Evolutionary conservation across 169 alveolate genomes (phyloP), one percentile per base, ranked within the genome.

Genomic region (Plasmodium vinckei): DNA sequence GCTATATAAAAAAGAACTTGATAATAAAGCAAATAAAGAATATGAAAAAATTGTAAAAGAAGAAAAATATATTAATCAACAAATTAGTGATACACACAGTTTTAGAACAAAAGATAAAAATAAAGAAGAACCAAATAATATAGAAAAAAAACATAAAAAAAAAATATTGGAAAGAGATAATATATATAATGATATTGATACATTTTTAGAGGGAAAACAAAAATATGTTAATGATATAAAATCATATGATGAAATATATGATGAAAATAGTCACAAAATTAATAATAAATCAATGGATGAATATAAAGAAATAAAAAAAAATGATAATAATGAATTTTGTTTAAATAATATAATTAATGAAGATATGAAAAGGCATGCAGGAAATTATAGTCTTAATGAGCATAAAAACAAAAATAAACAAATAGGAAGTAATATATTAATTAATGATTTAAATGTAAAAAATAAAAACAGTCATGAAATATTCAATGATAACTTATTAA

Each of bases 221-320:
- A 59, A 56, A 2, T 82, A 67, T 47, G 47, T 70, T 5, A 82
- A 67, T 27, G 77, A 82, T 54, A 82, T 82, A 5, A 82, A 82
- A n/a, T 82, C 90, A 3, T 82, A 82, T 33, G 84, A 82, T 13
- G 90, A 82, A 47, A 82, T 82, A 21, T 82, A 82, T 19, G 67
- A 57, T 0, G 42, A 57, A n/a, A 25, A 63, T 44, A 9, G 21
- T 21, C 21, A 42, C 9, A 23, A n/a, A 47, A 51, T 23, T 25
- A 17, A n/a, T 46, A 57, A 13, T 10, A 47, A 7, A 4, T 60
- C 39, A 27, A 13, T 3, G 19, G 82, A 79, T 17, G 19, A 39
- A 49, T 25, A 1, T 1, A 69, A 65, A 19, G 68, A 77, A 13
- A 56, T 7, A 49, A 13, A 3, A 12, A 42, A 47, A 13, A 5